These are phyloP conservation scores for Xylaria hypoxylon DNA, from an alignment of 2,329 filamentous ascomycete genomes.

Conservation along the genomic window DNA sequence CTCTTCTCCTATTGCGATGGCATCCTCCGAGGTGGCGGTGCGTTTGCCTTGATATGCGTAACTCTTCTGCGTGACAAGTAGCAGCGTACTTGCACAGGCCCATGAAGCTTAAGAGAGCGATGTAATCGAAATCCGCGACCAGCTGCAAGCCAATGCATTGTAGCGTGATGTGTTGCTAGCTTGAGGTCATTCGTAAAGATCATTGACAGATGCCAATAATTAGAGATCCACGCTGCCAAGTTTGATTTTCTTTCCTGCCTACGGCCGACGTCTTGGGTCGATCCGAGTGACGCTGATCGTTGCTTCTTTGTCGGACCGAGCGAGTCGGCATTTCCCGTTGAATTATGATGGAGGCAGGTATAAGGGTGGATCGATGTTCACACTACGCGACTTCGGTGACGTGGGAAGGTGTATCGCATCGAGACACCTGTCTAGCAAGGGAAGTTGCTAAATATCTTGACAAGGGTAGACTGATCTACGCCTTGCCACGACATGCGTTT, in stretches of 20 bases:
- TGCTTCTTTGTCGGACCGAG: neutral
- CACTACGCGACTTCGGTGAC: no score
- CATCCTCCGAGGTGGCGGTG: neutral
- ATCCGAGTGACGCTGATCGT: neutral
- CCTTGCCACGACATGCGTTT: constrained; percentile 33
- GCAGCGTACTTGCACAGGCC: neutral
- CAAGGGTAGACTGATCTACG: constrained; percentile 20
- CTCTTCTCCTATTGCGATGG: neutral
- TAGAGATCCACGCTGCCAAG: no score
- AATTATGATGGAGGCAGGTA: neutral
- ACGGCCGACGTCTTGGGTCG: neutral
- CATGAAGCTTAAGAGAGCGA: neutral
- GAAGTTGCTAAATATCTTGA: constrained; percentile 29
- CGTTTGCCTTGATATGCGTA: neutral
- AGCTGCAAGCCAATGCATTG: neutral
- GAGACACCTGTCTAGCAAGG: constrained; percentile 17
- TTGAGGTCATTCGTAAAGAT: neutral
- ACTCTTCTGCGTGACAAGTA: neutral
- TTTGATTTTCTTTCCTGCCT: neutral
- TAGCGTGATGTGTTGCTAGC: neutral
- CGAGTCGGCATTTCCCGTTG: neutral
- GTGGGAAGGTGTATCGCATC: neutral
- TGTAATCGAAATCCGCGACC: neutral
- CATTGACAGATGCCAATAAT: no score
- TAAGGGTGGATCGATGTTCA: neutral